phyloP scores from a whole-genome alignment of 2,329 filamentous ascomycete species.

The Clonostachys sp. region DNA sequence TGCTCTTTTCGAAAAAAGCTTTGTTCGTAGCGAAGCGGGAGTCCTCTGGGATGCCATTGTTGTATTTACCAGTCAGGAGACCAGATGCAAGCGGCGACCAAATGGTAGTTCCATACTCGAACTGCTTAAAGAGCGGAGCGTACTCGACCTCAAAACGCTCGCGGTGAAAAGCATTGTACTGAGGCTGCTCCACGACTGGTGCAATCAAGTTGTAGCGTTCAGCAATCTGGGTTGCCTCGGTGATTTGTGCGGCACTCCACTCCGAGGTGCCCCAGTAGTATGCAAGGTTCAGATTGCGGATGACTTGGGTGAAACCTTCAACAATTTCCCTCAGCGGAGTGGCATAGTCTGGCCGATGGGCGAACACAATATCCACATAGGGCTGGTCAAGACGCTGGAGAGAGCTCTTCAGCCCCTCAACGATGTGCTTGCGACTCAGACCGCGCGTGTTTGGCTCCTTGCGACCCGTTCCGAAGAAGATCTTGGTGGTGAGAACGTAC shows the following conservation, averaged over 20 bases:
- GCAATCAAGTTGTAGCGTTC: conserved; percentile 57
- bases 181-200: conserved; percentile 62
- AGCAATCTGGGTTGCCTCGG: conserved; percentile 55
- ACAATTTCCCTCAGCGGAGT: conserved; percentile 70
- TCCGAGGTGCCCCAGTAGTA: conserved; percentile 70
- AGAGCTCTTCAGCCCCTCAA: conserved; percentile 59
- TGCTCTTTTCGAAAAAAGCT: conserved; percentile 50
- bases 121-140: conserved; percentile 53
- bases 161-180: conserved; percentile 60
- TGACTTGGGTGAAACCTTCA: conserved; percentile 66
- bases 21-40: conserved; percentile 52
- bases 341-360: conserved; percentile 62
- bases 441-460: conserved; percentile 63
- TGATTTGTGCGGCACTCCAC: conserved; percentile 63
- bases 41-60: conserved; percentile 54
- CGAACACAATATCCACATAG: conserved; percentile 66
- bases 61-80: conserved; percentile 64
- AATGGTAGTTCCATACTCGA: conserved; percentile 57
- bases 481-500: conserved; percentile 56
- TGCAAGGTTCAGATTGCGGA: conserved; percentile 62
- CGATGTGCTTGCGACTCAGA: conserved; percentile 64
- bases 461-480: conserved; percentile 44
- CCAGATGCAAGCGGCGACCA: conserved; percentile 56
- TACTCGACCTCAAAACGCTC: conserved; percentile 60
- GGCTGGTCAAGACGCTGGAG: conserved; percentile 53